phyloP scores from a whole-genome alignment of 2,329 filamentous ascomycete species.

The Alternaria dauci region DNA sequence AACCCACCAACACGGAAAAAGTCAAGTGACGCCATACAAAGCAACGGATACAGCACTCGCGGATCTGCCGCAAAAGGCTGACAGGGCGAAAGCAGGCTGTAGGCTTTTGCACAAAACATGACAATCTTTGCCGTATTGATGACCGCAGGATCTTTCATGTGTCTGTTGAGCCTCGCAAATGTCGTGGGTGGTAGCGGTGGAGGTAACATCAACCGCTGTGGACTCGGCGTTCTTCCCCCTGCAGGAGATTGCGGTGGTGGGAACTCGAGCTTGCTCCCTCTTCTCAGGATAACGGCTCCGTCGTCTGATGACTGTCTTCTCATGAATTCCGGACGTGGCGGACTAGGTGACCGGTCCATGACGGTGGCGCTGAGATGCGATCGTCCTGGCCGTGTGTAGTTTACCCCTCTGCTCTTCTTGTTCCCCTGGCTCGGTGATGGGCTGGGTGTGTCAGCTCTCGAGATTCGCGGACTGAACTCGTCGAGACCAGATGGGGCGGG shows the following conservation, averaged over 20 bases:
- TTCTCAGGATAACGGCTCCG: constrained; percentile 41
- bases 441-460: constrained; percentile 54
- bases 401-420: constrained; percentile 35
- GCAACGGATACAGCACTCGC: constrained; percentile 71
- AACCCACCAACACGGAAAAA: constrained; percentile 46
- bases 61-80: constrained; percentile 74
- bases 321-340: constrained; percentile 29
- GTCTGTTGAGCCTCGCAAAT: constrained; percentile 13
- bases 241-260: constrained; percentile 25
- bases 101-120: constrained; percentile 74
- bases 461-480: constrained; percentile 53
- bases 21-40: constrained; percentile 74
- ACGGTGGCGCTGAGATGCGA: constrained; percentile 47
- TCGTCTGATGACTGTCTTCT: constrained; percentile 36
- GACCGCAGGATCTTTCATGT: constrained; percentile 42
- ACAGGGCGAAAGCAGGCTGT: constrained; percentile 72
- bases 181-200: constrained; percentile 30
- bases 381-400: constrained; percentile 41
- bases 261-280: constrained; percentile 36
- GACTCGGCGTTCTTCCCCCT: constrained; percentile 27
- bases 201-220: constrained; percentile 45
- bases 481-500: constrained; percentile 45
- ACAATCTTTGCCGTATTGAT: constrained; percentile 59
- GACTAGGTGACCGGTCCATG: constrained; percentile 47
- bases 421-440: constrained; percentile 38